A percentile compares a stretch with the other conserved stretches of the same genome.
Evolutionary conservation across 2,329 filamentous ascomycete species (phyloP).

Genomic region (Neonectria punicea): DNA sequence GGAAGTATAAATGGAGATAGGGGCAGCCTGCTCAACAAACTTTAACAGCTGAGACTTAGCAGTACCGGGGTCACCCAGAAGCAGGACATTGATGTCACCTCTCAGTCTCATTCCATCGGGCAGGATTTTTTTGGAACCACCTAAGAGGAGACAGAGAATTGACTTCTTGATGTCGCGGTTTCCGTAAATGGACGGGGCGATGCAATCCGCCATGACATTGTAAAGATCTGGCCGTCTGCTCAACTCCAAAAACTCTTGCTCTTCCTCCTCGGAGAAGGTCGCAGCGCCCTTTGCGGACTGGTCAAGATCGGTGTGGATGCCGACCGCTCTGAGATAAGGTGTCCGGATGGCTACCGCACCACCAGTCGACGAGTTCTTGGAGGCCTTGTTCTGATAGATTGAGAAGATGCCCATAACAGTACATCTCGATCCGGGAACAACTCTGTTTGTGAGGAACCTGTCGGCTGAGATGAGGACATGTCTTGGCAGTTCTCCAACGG

Average conservation of each 20-base stretch:
- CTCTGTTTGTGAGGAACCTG: slow-evolving; percentile 92
- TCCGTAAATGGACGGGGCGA: slow-evolving; percentile 97
- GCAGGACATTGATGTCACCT: slow-evolving; percentile 97
- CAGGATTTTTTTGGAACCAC: slow-evolving; percentile 96
- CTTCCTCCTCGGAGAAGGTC: slow-evolving; percentile 92
- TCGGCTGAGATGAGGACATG: slow-evolving; percentile 98
- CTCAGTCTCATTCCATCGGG: slow-evolving; percentile 97
- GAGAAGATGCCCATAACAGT: slow-evolving; percentile 98
- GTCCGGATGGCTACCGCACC: slow-evolving; percentile 95
- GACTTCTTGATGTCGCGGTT: slow-evolving; percentile 97
- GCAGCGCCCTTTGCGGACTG: slow-evolving; percentile 87
- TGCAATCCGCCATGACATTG: slow-evolving; percentile 87
- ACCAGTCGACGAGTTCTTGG: slow-evolving; percentile 76
- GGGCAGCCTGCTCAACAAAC: slow-evolving; percentile 95
- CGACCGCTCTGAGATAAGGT: slow-evolving; percentile 91
- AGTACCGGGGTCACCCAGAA: slow-evolving; percentile 97
- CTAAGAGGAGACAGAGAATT: slow-evolving; percentile 91
- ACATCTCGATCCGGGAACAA: slow-evolving; percentile 94
- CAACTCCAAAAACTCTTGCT: slow-evolving; percentile 94
- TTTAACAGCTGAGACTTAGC: slow-evolving; percentile 98
- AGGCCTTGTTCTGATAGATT: slow-evolving; percentile 93
- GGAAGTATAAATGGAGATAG: slow-evolving; percentile 98
- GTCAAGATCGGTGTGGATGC: slow-evolving; percentile 90
- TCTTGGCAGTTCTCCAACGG: slow-evolving; percentile 92
- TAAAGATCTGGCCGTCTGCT: slow-evolving; percentile 94